phyloP scores from a whole-genome alignment of 2,329 filamentous ascomycete genomes.

The Trichoderma harzianum region DNA sequence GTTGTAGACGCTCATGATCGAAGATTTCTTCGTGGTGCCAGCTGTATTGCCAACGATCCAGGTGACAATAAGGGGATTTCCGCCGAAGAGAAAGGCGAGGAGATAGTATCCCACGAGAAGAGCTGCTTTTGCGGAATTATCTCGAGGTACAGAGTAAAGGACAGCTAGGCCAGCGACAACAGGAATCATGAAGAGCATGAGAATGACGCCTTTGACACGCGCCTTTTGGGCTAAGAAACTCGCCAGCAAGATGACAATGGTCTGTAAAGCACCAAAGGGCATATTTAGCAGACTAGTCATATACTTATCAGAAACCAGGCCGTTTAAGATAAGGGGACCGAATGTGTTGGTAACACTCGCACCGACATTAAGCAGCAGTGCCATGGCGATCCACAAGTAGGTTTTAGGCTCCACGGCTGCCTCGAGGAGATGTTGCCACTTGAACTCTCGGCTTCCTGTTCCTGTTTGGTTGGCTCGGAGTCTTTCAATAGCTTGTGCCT shows the following conservation, averaged over 20 bases:
- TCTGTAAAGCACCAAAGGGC: conserved; percentile 33
- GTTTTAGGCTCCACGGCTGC: conserved; percentile 32
- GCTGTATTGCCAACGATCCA: conserved; percentile 70
- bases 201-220: neutral
- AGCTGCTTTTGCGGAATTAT: conserved; percentile 29
- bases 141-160: conserved; percentile 54
- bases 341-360: conserved; percentile 63
- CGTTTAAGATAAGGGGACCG: conserved; percentile 59
- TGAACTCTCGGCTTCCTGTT: neutral
- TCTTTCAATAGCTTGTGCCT: conserved; percentile 64
- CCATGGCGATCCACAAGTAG: conserved; percentile 59
- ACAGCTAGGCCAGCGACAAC: conserved; percentile 34
- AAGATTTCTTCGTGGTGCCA: conserved; percentile 64
- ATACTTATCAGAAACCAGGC: conserved; percentile 58
- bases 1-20: neutral
- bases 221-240: neutral
- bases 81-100: conserved; percentile 62
- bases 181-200: neutral
- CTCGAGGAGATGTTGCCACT: neutral
- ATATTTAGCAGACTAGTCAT: conserved; percentile 61
- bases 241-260: neutral
- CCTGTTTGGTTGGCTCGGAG: conserved; percentile 57
- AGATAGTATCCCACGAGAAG: conserved; percentile 63
- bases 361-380: conserved; percentile 61
- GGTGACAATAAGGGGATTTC: conserved; percentile 61